A percentile compares a stretch with the other conserved stretches of the same genome.
Conservation (phyloP, 1,139 yeast genomes). For the Magnusiomyces clavatus region DNA sequence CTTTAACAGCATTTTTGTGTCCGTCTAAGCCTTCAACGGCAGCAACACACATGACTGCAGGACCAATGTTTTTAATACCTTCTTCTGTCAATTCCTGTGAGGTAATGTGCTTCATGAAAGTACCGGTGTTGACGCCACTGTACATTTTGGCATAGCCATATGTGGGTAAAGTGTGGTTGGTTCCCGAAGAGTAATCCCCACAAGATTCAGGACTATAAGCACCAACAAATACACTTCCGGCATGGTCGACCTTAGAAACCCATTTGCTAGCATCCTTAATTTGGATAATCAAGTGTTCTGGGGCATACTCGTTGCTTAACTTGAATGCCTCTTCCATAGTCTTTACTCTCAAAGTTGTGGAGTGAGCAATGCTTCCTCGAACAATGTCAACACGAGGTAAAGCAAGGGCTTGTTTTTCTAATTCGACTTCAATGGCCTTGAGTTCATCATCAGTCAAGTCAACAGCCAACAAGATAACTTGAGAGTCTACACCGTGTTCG, state of each 20-base stretch:
- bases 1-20: slow-evolving; percentile 91
- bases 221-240: slow-evolving; percentile 96
- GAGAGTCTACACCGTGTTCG: slow-evolving; percentile 97
- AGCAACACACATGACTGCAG: slow-evolving; percentile 95
- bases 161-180: slow-evolving; percentile 96
- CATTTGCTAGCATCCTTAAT: slow-evolving; percentile 65
- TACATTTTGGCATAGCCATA: slow-evolving; percentile 97
- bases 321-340: slow-evolving; percentile 69
- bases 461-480: slow-evolving; percentile 85
- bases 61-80: slow-evolving; percentile 82
- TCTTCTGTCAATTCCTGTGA: slow-evolving; percentile 81
- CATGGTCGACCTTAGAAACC: slow-evolving; percentile 74
- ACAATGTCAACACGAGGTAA: slow-evolving; percentile 93
- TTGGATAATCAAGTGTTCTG: slow-evolving; percentile 93
- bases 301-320: slow-evolving; percentile 86
- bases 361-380: slow-evolving; percentile 85
- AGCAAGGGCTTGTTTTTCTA: slow-evolving; percentile 72
- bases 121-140: slow-evolving; percentile 93
- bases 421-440: slow-evolving; percentile 66
- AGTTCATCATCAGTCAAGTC: slow-evolving; percentile 54
- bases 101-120: slow-evolving; percentile 92
- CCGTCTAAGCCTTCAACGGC: slow-evolving; percentile 95
- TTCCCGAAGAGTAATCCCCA: slow-evolving; percentile 97
- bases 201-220: slow-evolving; percentile 95
- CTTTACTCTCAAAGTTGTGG: slow-evolving; percentile 65